These are phyloP conservation scores for Isatis tinctoria DNA, from an alignment of 345 rosid species.

Conservation along the genomic window DNA sequence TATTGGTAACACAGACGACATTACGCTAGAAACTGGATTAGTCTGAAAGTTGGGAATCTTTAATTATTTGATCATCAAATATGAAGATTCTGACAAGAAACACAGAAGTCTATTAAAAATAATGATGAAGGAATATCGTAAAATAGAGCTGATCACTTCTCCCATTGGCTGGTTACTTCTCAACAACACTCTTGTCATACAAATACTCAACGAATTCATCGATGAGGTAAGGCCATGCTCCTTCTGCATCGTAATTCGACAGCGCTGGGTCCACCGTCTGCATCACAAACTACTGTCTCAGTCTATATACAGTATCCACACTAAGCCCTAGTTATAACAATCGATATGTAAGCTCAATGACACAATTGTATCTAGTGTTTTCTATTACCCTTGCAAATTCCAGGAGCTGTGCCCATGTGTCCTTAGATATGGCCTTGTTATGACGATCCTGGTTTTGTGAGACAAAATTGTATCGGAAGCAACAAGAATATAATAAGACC, in stretches of 20 bases:
- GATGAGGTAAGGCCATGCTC: constrained; percentile 97
- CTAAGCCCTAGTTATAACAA: constrained; percentile 1
- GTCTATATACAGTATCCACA: background rate
- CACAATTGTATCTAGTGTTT: background rate
- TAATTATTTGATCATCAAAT: constrained; percentile 23
- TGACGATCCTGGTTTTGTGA: constrained; percentile 67
- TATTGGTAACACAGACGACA: constrained; percentile 44
- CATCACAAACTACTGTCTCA: constrained; percentile 8
- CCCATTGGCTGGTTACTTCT: constrained; percentile 26
- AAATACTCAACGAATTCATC: constrained; percentile 96
- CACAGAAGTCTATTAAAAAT: constrained; percentile 12
- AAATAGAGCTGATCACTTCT: constrained; percentile 21
- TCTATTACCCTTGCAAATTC: constrained; percentile 85
- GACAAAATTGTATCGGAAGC: constrained; percentile 20
- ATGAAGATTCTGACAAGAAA: constrained; percentile 22
- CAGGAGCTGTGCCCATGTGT: constrained; percentile 93
- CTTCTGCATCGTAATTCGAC: constrained; percentile 83
- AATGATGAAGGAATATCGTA: constrained; percentile 6
- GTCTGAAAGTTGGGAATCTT: constrained; percentile 23
- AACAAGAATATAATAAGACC: background rate
- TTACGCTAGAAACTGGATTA: background rate
- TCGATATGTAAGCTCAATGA: background rate
- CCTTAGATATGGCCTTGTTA: constrained; percentile 94
- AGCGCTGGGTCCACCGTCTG: constrained; percentile 67
- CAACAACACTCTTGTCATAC: constrained; percentile 55